phyloP scores from a whole-genome alignment of 2,329 filamentous ascomycete species.

The Teratosphaeria zuluensis region DNA sequence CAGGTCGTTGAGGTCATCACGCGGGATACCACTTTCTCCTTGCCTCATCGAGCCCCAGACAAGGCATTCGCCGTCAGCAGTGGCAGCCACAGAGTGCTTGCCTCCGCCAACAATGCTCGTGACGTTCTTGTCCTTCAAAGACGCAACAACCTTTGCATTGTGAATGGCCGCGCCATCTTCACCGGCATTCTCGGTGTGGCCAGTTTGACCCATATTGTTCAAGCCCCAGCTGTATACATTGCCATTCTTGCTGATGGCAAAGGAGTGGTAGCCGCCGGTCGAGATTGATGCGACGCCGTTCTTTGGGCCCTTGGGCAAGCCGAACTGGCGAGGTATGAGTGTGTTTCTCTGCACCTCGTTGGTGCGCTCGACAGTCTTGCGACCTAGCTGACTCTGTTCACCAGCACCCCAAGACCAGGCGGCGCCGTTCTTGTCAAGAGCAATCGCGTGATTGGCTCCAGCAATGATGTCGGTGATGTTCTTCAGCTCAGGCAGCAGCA shows the following conservation, averaged over 20 bases:
- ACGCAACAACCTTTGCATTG: slow-evolving; percentile 56
- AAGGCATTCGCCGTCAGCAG: slow-evolving; percentile 42
- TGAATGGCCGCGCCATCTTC: slow-evolving; percentile 61
- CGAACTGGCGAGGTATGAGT: slow-evolving; percentile 47
- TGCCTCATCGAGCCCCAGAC: slow-evolving; percentile 54
- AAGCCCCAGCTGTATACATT: slow-evolving; percentile 73
- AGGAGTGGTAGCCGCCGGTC: slow-evolving; percentile 71
- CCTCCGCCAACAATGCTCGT: slow-evolving; percentile 58
- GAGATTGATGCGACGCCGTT: slow-evolving; percentile 51
- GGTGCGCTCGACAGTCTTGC: slow-evolving; percentile 50
- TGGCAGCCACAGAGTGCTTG: slow-evolving; percentile 56
- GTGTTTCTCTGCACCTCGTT: slow-evolving; percentile 35
- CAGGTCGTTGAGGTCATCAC: slow-evolving; percentile 41
- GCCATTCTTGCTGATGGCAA: slow-evolving; percentile 59
- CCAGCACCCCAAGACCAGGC: slow-evolving; percentile 63
- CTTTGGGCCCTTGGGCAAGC: slow-evolving; percentile 37
- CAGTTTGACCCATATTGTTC: slow-evolving; percentile 79
- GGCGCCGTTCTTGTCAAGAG: slow-evolving; percentile 54
- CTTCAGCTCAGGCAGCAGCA: slow-evolving; percentile 51
- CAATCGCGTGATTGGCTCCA: slow-evolving; percentile 62
- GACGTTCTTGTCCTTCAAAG: slow-evolving; percentile 53
- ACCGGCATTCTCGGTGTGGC: slow-evolving; percentile 50
- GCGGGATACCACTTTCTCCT: slow-evolving; percentile 40
- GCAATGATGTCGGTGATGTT: slow-evolving; percentile 55
- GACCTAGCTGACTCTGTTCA: slow-evolving; percentile 61